A percentile compares a stretch with the other conserved stretches of the same genome.
Evolutionary conservation across 2,329 filamentous ascomycete species (phyloP).

Genomic region (Penicillium sp.): DNA sequence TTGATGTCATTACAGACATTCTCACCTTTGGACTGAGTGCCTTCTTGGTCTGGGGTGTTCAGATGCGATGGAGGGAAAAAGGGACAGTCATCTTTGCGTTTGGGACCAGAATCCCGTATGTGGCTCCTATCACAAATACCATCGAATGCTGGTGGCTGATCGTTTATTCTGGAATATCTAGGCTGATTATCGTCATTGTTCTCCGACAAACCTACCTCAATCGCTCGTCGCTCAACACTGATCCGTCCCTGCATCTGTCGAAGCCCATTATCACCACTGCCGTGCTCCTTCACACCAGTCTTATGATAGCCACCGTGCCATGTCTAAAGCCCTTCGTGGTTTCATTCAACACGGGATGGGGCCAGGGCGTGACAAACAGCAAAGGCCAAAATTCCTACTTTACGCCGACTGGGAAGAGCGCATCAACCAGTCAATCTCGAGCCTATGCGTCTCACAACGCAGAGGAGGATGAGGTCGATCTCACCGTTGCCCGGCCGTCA

Average conservation of each 20-base stretch:
- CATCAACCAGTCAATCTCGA: constrained; percentile 6
- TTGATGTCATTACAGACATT: constrained; percentile 37
- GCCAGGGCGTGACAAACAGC: constrained; percentile 14
- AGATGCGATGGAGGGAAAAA: constrained; percentile 20
- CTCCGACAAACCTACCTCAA: constrained; percentile 36
- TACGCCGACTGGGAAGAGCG: constrained; percentile 9
- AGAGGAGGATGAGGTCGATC: constrained; percentile 1
- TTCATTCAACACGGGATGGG: constrained; percentile 42
- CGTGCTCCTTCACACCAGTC: constrained; percentile 41
- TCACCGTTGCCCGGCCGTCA: neutral
- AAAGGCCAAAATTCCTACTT: constrained; percentile 7
- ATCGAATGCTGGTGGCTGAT: no score
- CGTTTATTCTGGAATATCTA: no score
- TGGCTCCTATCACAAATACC: no score
- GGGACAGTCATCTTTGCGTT: constrained; percentile 18
- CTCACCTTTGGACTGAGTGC: constrained; percentile 19
- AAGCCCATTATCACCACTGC: constrained; percentile 37
- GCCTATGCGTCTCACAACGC: constrained; percentile 7
- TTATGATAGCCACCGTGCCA: constrained; percentile 44
- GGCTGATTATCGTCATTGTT: constrained; percentile 17
- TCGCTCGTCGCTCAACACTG: constrained; percentile 15
- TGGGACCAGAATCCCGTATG: constrained; percentile 13
- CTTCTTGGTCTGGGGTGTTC: constrained; percentile 24
- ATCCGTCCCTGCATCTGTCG: constrained; percentile 34
- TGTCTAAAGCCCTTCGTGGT: constrained; percentile 44